A percentile compares a stretch with the other conserved stretches of the same genome.
Evolutionary conservation across 768 basidiomycete species (phyloP).

Genomic region (Pholiota molesta): DNA sequence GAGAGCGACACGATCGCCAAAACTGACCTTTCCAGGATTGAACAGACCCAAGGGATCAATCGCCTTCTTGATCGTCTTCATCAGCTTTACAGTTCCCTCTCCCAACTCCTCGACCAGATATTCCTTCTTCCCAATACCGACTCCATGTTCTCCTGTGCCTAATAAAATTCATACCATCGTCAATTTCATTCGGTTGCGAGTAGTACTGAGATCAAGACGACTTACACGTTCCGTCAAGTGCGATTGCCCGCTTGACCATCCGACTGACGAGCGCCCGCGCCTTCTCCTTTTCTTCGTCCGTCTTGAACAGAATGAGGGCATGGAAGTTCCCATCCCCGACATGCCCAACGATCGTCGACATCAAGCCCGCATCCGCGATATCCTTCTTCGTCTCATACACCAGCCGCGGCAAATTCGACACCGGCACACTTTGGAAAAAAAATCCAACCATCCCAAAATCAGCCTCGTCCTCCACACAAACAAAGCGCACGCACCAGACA

Average conservation of each 20-base stretch:
- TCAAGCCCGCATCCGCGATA: slow-evolving; percentile 54
- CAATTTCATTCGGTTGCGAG: background rate
- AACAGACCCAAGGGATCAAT: slow-evolving; percentile 78
- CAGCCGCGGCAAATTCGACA: slow-evolving; percentile 65
- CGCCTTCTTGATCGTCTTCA: slow-evolving; percentile 79
- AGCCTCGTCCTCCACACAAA: background rate
- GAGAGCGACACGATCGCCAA: background rate
- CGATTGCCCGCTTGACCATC: slow-evolving; percentile 71
- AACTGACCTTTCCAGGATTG: slow-evolving; percentile 79
- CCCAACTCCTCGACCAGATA: slow-evolving; percentile 86
- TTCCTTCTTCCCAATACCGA: slow-evolving; percentile 82
- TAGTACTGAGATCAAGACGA: background rate
- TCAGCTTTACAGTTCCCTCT: slow-evolving; percentile 76
- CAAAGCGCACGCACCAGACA: slow-evolving; percentile 55
- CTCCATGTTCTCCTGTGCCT: slow-evolving; percentile 87
- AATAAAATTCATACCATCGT: background rate
- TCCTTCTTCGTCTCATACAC: slow-evolving; percentile 76
- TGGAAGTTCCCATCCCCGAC: slow-evolving; percentile 69
- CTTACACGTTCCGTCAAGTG: slow-evolving; percentile 75
- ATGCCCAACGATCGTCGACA: slow-evolving; percentile 73
- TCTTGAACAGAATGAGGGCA: slow-evolving; percentile 57
- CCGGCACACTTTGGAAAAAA: slow-evolving; percentile 54
- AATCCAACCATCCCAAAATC: background rate
- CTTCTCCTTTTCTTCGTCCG: slow-evolving; percentile 50
- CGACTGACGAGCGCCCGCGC: slow-evolving; percentile 52